Conservation (phyloP, 2,329 filamentous ascomycete species). For the Paracorniculantispora psalliotae region DNA sequence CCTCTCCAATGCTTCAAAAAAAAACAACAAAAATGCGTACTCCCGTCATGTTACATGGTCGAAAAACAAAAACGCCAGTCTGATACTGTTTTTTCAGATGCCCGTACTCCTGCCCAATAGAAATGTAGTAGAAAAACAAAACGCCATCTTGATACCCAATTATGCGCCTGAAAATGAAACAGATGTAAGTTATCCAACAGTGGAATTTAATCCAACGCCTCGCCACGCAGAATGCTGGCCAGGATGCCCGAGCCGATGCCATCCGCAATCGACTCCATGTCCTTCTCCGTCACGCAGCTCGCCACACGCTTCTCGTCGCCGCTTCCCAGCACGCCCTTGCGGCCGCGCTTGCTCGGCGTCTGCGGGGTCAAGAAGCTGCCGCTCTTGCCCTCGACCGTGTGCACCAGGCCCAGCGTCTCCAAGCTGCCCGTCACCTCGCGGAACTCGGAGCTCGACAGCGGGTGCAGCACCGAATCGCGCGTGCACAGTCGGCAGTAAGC, state of each 20-base stretch:
- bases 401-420: conserved; percentile 80
- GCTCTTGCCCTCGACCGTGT: conserved; percentile 62
- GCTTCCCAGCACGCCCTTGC: conserved; percentile 51
- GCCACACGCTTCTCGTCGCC: conserved; percentile 73
- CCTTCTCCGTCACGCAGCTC: conserved; percentile 74
- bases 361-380: conserved; percentile 60
- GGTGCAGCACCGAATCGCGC: conserved; percentile 81
- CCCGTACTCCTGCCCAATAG: neutral
- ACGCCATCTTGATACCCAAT: neutral
- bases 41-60: neutral
- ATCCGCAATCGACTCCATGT: conserved; percentile 67
- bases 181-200: conserved; percentile 41
- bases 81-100: neutral
- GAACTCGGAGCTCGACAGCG: conserved; percentile 87
- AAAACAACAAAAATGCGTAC: neutral
- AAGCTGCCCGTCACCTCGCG: conserved; percentile 85
- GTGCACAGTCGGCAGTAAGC: conserved; percentile 80
- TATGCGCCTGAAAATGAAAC: neutral
- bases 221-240: conserved; percentile 56
- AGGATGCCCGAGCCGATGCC: conserved; percentile 57
- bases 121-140: neutral
- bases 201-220: conserved; percentile 51
- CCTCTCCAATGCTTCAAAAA: neutral
- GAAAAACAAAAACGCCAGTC: neutral
- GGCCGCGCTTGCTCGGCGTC: conserved; percentile 67